A percentile compares a stretch with the other conserved stretches of the same genome.
phyloP scores from a whole-genome alignment of 306 rosid genomes.

The Malus orientalis region DNA sequence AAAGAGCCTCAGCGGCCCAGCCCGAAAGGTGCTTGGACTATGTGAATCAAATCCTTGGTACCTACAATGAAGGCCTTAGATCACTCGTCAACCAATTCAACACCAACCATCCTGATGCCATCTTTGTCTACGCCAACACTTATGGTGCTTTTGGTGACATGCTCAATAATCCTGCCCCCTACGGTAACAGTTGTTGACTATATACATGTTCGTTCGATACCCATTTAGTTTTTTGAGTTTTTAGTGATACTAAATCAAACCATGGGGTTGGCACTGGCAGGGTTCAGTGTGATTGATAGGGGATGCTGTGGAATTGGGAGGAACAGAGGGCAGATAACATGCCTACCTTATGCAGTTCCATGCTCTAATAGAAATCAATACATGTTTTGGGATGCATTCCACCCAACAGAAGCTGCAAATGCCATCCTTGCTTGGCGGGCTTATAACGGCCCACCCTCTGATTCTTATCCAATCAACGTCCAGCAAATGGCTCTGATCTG shows the following conservation, averaged over 20 bases:
- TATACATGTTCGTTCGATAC: too few relatives aligned
- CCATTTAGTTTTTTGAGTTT: too few relatives aligned
- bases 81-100: conserved; percentile 47
- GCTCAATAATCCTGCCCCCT: conserved; percentile 54
- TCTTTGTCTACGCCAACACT: conserved; percentile 48
- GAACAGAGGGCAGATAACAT: conserved; percentile 48
- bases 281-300: conserved; percentile 51
- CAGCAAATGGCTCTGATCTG: conserved; percentile 43
- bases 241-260: too few relatives aligned
- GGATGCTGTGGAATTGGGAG: conserved; percentile 75
- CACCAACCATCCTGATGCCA: conserved; percentile 33
- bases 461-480: conserved; percentile 61
- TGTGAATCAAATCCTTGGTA: conserved; percentile 59
- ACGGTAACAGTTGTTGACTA: conserved; percentile 21
- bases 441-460: conserved; percentile 45
- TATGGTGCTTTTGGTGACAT: conserved; percentile 56
- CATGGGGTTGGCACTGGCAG: conserved; percentile 18
- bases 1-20: conserved; percentile 40
- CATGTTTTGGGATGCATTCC: conserved; percentile 84
- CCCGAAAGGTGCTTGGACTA: conserved; percentile 49
- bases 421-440: conserved; percentile 58
- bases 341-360: conserved; percentile 50
- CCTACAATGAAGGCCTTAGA: conserved; percentile 53
- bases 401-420: conserved; percentile 59
- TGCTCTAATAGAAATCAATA: conserved; percentile 39